Percentiles rank a stretch among this genome's conserved stretches.
phyloP scores from a whole-genome alignment of 1,139 yeast genomes.

The Scheffersomyces quercinus region DNA sequence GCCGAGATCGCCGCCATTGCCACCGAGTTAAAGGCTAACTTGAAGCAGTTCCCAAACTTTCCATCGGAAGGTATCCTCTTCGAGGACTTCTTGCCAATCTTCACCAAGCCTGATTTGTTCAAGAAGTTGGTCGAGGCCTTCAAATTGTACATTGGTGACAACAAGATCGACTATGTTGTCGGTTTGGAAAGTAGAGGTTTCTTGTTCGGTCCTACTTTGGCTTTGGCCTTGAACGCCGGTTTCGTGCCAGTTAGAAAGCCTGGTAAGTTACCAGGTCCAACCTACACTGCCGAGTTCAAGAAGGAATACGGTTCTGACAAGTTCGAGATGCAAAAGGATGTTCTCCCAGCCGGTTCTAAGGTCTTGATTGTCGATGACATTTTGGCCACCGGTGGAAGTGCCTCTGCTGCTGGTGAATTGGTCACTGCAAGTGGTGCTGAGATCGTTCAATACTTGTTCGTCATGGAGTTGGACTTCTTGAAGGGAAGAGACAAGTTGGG shows the following conservation, averaged over 20 bases:
- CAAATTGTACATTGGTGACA: slow-evolving; percentile 66
- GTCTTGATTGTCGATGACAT: slow-evolving; percentile 92
- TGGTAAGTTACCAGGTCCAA: slow-evolving; percentile 92
- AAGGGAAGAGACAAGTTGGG: slow-evolving; percentile 87
- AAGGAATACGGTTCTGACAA: slow-evolving; percentile 93
- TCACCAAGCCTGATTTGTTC: slow-evolving; percentile 78
- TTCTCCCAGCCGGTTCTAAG: slow-evolving; percentile 76
- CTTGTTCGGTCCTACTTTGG: slow-evolving; percentile 92
- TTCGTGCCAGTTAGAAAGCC: slow-evolving; percentile 94
- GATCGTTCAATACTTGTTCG: slow-evolving; percentile 78
- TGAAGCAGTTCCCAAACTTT: slow-evolving; percentile 88
- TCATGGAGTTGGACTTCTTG: slow-evolving; percentile 92
- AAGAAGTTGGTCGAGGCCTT: slow-evolving; percentile 80
- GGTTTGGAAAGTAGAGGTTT: slow-evolving; percentile 98
- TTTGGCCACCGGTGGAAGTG: slow-evolving; percentile 98
- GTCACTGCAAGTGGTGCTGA: slow-evolving; percentile 57
- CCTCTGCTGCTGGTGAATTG: slow-evolving; percentile 88
- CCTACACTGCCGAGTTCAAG: slow-evolving; percentile 67
- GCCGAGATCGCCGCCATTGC: slow-evolving; percentile 47
- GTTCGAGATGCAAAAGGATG: slow-evolving; percentile 84
- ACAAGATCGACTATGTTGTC: slow-evolving; percentile 81
- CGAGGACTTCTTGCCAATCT: slow-evolving; percentile 94
- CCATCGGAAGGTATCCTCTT: slow-evolving; percentile 91
- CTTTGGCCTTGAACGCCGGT: slow-evolving; percentile 84
- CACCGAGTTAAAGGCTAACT: slow-evolving; percentile 59